A percentile compares a stretch with the other conserved stretches of the same genome.
Evolutionary conservation across 164 flowering plant species (phyloP).

Genomic region (Stephania japonica): DNA sequence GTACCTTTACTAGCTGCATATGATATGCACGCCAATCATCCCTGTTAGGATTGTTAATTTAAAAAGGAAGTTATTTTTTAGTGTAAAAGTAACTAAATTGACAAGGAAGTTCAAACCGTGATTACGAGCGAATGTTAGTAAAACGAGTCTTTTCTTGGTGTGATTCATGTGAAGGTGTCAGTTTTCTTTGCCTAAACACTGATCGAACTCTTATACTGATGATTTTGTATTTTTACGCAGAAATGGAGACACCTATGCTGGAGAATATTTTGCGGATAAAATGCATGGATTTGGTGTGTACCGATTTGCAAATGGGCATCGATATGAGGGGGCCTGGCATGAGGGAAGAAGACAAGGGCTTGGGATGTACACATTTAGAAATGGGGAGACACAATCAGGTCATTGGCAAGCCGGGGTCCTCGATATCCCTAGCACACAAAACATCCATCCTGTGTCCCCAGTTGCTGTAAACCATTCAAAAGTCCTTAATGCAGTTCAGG

Average conservation of each 20-base stretch:
- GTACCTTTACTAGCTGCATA: background rate
- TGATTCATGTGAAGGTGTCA: background rate
- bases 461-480: constrained; percentile 51
- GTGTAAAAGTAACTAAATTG: background rate
- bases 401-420: constrained; percentile 90
- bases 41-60: no score
- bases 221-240: constrained; percentile 27
- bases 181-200: background rate
- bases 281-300: constrained; percentile 98
- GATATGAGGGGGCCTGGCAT: constrained; percentile 89
- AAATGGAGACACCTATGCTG: constrained; percentile 89
- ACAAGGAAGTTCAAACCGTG: background rate
- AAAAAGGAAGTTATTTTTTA: background rate
- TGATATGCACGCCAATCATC: background rate
- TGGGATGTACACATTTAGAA: constrained; percentile 81
- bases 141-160: background rate
- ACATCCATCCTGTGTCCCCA: constrained; percentile 50
- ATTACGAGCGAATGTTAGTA: background rate
- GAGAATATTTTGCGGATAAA: constrained; percentile 95
- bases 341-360: constrained; percentile 87
- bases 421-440: constrained; percentile 47
- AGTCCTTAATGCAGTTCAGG: constrained; percentile 74
- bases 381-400: constrained; percentile 74
- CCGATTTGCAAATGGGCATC: constrained; percentile 77
- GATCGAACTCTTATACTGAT: background rate